Evolutionary conservation across 371 early-diverging fungal species (phyloP), one percentile per base, ranked within the genome.

Genomic region (Rhizopus arrhizus): DNA sequence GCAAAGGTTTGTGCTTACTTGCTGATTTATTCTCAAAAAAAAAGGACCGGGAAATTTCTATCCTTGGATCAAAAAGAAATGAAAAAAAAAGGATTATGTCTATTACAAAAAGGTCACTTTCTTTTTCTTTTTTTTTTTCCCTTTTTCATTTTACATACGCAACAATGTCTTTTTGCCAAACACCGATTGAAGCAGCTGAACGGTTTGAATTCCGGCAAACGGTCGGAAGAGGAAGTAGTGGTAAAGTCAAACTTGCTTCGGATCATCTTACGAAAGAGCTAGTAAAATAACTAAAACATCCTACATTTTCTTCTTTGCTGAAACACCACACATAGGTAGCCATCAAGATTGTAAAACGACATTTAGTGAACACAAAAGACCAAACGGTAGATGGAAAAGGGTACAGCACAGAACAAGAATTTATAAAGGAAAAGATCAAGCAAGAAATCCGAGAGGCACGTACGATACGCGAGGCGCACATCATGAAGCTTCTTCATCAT

Each of bases 401-500:
- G 22, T 22, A 22, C 22, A 31, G 32, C 22, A 58, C 58, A 36
- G 58, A 64, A 50, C 55, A 64, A 11, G 59, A 64, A 45, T 53
- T 36, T 28, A 15, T 43, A 1, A 56, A 63, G 29, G 35, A 62
- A 34, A 74, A 74, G 49, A 66, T 61, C 40, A 73, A 70, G 13
- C 82, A 83, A 46, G 86, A 90, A 43, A 88, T 85, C 54, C 85
- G 90, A 40, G 97, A 98, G 68, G 78, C 87, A 33, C 83, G 99
- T 43, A 92, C 97, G 4, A 86, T 95, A 38, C 87, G 99, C 34
- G 93, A 93, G 69, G 89, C 90, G 1, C 87, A 97, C 13, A 93
- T 98, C 43, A 92, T 95, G 82, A 84, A 92, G 75, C 82, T 99
- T 3, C 74, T 98, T 5, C 76, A 90, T 52, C 99, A 99, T 73